Conservation (phyloP, 176 grass and related monocot genomes). For the Oryza meridionalis region DNA sequence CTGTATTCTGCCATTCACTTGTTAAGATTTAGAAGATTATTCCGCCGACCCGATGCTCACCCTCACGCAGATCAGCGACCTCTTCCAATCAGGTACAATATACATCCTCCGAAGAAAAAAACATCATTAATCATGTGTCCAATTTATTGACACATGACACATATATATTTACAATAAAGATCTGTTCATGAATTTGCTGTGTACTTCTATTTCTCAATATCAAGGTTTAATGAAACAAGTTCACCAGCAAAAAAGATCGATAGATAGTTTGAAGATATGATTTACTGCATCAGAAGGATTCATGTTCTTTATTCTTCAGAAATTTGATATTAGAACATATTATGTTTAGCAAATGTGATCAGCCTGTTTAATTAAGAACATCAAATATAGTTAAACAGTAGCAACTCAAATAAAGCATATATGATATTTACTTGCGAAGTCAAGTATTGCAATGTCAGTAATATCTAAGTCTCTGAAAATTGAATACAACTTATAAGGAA, state of each 20-base stretch:
- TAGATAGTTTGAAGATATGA: neutral
- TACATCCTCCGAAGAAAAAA: too few species aligned
- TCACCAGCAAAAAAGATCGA: neutral
- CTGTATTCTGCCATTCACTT: too few species aligned
- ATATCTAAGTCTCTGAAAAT: constrained; percentile 58
- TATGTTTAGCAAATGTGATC: neutral
- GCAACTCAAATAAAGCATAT: neutral
- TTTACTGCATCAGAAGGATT: neutral
- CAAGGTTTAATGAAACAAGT: neutral
- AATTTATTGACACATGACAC: too few species aligned
- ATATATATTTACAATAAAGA: too few species aligned
- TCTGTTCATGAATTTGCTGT: neutral
- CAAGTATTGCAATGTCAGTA: constrained; percentile 62
- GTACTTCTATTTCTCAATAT: neutral
- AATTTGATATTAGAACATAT: too few species aligned
- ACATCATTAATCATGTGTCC: too few species aligned
- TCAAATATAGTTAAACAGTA: constrained; percentile 2
- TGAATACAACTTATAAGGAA: constrained; percentile 28
- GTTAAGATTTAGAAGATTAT: too few species aligned
- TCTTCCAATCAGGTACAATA: too few species aligned
- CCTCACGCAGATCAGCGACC: too few species aligned
- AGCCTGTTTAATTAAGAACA: neutral
- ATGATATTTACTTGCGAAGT: constrained; percentile 49
- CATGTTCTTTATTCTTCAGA: neutral
- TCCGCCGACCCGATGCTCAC: too few species aligned